Percentiles rank a stretch among this genome's conserved stretches.
phyloP scores from a whole-genome alignment of 306 rosid genomes.

The Trifolium dubium region DNA sequence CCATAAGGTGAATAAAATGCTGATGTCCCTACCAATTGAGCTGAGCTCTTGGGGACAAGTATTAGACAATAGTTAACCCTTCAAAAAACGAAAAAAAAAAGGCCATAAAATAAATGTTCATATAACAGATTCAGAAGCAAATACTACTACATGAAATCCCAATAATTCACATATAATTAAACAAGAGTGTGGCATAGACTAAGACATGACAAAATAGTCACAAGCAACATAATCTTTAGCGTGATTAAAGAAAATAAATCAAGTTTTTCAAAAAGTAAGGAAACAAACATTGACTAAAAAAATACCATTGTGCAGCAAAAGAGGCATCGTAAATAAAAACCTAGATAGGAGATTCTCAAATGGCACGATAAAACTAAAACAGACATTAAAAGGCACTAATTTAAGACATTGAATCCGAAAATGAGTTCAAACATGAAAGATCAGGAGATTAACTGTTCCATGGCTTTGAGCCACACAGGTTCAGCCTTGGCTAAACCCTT shows the following conservation, averaged over 20 bases:
- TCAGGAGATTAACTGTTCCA: constrained; percentile 67
- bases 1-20: too few species aligned
- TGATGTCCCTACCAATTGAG: too few species aligned
- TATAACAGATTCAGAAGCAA: constrained; percentile 1
- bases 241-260: neutral
- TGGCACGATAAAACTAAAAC: neutral
- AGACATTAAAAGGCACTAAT: neutral
- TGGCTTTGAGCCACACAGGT: constrained; percentile 94
- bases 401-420: neutral
- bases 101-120: neutral
- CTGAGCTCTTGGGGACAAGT: neutral
- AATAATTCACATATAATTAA: neutral
- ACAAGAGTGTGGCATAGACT: neutral
- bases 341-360: constrained; percentile 23
- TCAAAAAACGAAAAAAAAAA: neutral
- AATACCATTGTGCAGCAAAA: constrained; percentile 7
- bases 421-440: constrained; percentile 21
- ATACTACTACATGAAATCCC: neutral
- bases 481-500: constrained; percentile 82
- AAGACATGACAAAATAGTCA: neutral
- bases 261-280: neutral
- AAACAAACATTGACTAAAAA: neutral
- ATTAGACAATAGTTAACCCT: constrained; percentile 5
- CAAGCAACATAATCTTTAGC: neutral
- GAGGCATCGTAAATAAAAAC: neutral